Base-by-base conservation (phyloP, 805 yeast species). In the Yamadazyma tumulicola region DNA sequence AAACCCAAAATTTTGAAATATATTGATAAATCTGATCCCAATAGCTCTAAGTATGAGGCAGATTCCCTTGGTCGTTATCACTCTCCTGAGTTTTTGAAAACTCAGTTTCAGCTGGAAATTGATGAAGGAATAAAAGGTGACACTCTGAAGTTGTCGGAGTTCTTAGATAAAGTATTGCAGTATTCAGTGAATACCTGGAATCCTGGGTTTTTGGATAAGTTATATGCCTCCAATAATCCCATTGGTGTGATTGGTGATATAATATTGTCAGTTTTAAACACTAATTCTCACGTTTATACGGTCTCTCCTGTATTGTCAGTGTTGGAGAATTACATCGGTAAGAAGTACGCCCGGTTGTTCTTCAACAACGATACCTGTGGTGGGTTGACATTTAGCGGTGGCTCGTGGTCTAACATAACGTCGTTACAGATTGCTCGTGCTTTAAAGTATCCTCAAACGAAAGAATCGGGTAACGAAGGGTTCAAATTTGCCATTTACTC, bases 141-240 rank as follows among this genome's bases (percentile, higher is more conserved):
- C 26, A 65, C 69, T 1, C 41, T 55, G 4, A 57, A 64, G 19
- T 65, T 85, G 4, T 52, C 74, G 25, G 51, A 50, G 2, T 62
- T 72, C 3, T 70, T 82, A 34, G 79, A 82, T 40, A 54, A 67
- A 28, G 73, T 85, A 1, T 59, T 85, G 42, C 59, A 73, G 31
- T 73, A 79, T 48, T 81, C 91, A 0, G 86, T 83, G 26, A 84
- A 80, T 34, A 86, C 95, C 0, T 86, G 95, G 95, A 83, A 82
- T 52, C 81, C 85, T 0, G 94, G 94, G 1, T 85, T 85, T 50
- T 59, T 85, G 62, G 95, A 86, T 53, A 85, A 85, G 55, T 63
- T 85, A 37, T 85, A 85, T 47, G 94, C 94, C 0, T 75, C 85
- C n/a, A 85, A 85, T 18, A 85, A 85, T 51, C 89, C 95, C 1